Evolutionary conservation across 352 stramenopile genomes (phyloP).

Genomic region (Phytophthora meadii): DNA sequence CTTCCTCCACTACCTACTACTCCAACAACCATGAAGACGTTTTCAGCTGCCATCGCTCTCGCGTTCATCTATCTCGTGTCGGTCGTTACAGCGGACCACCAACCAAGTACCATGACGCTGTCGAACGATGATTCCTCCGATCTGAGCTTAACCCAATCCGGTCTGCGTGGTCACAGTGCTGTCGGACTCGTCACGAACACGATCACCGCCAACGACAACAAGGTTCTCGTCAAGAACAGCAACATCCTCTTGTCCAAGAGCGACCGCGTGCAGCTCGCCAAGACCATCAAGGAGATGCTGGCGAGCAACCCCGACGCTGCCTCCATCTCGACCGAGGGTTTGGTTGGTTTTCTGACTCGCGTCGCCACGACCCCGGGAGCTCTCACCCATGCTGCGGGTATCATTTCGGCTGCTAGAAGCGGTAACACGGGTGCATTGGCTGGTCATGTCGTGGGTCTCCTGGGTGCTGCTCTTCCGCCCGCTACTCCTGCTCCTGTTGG

Average conservation of each 20-base stretch:
- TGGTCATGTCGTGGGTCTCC: not conserved
- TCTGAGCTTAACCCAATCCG: not conserved
- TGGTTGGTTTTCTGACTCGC: not conserved
- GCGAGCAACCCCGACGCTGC: not conserved
- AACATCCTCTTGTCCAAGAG: constrained; percentile 19
- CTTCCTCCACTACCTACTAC: not conserved
- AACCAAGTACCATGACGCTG: not conserved
- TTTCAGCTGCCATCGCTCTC: not conserved
- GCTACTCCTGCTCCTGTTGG: no score
- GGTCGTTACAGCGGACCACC: not conserved
- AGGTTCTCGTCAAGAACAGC: constrained; percentile 12
- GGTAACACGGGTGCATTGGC: not conserved
- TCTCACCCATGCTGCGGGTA: not conserved
- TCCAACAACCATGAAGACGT: not conserved
- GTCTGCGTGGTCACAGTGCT: not conserved
- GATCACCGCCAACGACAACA: constrained; percentile 2
- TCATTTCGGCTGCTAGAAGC: not conserved
- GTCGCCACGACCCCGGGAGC: not conserved
- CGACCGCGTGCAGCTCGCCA: constrained; percentile 23
- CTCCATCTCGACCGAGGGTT: not conserved
- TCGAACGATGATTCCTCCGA: constrained; percentile 7
- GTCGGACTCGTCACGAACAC: constrained; percentile 15
- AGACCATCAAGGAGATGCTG: not conserved
- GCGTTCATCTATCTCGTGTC: not conserved
- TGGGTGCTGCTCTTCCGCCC: not conserved